Evolutionary conservation across 1,139 yeast genomes (phyloP).

Genomic region (Sugiyamaella japonica): DNA sequence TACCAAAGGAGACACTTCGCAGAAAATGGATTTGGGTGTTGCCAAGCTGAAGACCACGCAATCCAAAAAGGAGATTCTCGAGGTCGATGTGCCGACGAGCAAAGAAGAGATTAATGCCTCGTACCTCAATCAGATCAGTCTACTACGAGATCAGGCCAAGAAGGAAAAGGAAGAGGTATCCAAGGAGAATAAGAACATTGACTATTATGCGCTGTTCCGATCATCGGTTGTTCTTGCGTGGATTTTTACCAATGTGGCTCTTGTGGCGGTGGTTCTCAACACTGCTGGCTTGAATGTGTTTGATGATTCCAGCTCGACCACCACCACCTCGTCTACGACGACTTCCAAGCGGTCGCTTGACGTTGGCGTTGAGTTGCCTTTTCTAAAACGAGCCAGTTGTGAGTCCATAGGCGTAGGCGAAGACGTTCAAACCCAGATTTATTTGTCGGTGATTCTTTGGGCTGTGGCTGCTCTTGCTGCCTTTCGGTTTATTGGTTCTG

Average conservation of each 20-base stretch:
- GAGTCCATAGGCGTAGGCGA: slow-evolving; percentile 32
- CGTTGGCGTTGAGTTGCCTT: slow-evolving; percentile 10
- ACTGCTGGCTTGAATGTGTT: slow-evolving; percentile 56
- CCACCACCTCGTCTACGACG: slow-evolving; percentile 17
- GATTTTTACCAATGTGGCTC: slow-evolving; percentile 70
- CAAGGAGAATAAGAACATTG: slow-evolving; percentile 38
- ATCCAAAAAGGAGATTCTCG: slow-evolving; percentile 48
- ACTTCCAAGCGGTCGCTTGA: slow-evolving; percentile 19
- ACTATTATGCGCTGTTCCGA: slow-evolving; percentile 74
- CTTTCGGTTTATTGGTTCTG: slow-evolving; percentile 60
- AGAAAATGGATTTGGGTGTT: slow-evolving; percentile 64
- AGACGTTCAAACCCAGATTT: slow-evolving; percentile 43
- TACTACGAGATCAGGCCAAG: slow-evolving; percentile 33
- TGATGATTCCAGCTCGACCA: slow-evolving; percentile 25
- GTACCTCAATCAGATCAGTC: slow-evolving; percentile 46
- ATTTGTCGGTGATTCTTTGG: slow-evolving; percentile 77
- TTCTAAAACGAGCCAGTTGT: slow-evolving; percentile 24
- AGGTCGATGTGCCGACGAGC: slow-evolving; percentile 65
- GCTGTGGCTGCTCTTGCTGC: slow-evolving; percentile 73
- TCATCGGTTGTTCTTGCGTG: slow-evolving; percentile 77
- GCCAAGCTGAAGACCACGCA: slow-evolving; percentile 55
- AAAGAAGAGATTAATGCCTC: slow-evolving; percentile 60
- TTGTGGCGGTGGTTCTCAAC: slow-evolving; percentile 66
- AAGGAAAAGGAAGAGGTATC: slow-evolving; percentile 30
- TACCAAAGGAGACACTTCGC: slow-evolving; percentile 68